phyloP scores from a whole-genome alignment of 352 stramenopile genomes.

The Nothophytophthora sp. region DNA sequence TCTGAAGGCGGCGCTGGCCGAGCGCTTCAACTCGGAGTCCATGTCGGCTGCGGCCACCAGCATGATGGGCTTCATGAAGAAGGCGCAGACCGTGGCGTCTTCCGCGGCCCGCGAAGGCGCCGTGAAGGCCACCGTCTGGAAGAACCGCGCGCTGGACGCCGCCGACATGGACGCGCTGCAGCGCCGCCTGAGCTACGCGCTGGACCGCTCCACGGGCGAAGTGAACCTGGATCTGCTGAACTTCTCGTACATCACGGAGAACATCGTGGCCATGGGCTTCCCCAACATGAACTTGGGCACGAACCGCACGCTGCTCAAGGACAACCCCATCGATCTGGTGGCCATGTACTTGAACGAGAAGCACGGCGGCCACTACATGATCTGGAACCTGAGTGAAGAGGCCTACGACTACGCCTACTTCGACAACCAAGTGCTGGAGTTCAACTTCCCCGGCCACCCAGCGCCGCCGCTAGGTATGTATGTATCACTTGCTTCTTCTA shows the following conservation, averaged over 20 bases:
- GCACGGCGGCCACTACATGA: conserved; percentile 96
- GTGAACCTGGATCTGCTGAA: conserved; percentile 90
- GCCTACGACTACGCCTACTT: conserved; percentile 95
- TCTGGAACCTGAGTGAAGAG: conserved; percentile 98
- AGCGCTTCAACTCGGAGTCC: conserved; percentile 73
- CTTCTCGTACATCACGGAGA: conserved; percentile 91
- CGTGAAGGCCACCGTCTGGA: conserved; percentile 67
- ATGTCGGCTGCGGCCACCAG: conserved; percentile 67
- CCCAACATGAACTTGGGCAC: conserved; percentile 84
- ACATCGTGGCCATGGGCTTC: conserved; percentile 91
- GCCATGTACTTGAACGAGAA: conserved; percentile 93
- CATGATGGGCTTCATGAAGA: conserved; percentile 87
- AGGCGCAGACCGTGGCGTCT: conserved; percentile 72
- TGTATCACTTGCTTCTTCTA: too few species aligned
- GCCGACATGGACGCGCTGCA: conserved; percentile 89
- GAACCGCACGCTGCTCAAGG: conserved; percentile 75
- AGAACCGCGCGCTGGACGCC: conserved; percentile 74
- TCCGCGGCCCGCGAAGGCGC: conserved; percentile 77
- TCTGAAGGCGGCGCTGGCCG: conserved; percentile 54
- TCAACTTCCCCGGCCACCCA: conserved; percentile 97
- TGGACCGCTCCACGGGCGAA: conserved; percentile 76
- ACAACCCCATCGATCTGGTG: conserved; percentile 92
- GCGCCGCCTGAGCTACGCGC: conserved; percentile 71
- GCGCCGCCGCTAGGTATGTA: conserved; percentile 96
- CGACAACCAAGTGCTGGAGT: conserved; percentile 97